phyloP scores from a whole-genome alignment of 2,329 filamentous ascomycete genomes.

The Fusarium brachygibbosum region DNA sequence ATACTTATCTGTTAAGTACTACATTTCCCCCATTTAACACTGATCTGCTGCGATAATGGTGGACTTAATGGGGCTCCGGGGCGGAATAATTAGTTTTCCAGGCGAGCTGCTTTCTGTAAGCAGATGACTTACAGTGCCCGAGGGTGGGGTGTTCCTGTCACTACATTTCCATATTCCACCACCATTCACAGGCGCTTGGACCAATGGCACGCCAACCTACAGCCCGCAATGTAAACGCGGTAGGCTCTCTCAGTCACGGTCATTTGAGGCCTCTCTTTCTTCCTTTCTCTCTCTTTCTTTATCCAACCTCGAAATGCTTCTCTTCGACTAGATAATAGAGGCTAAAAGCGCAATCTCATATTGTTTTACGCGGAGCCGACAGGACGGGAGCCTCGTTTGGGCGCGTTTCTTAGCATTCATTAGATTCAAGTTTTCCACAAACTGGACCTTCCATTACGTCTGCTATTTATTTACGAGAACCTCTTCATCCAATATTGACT shows the following conservation, averaged over 20 bases:
- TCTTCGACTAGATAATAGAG: neutral
- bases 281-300: constrained; percentile 13
- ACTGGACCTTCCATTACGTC: neutral
- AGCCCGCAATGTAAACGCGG: constrained; percentile 30
- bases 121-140: constrained; percentile 2
- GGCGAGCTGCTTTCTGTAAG: constrained; percentile 1
- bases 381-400: neutral
- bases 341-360: neutral
- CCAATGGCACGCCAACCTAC: constrained; percentile 41
- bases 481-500: neutral
- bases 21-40: too few relatives aligned
- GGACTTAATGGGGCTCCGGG: constrained; percentile 1
- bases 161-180: constrained; percentile 10
- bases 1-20: too few relatives aligned
- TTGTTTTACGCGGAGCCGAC: neutral
- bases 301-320: neutral
- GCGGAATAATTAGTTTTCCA: constrained; percentile 30
- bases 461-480: neutral
- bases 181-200: constrained; percentile 21
- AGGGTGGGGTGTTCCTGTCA: neutral
- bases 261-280: constrained; percentile 9
- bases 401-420: neutral
- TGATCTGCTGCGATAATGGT: too few relatives aligned
- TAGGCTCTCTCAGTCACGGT: neutral
- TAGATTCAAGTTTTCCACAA: neutral